These are phyloP conservation scores for Schizosaccharomyces osmophilus DNA, from an alignment of 805 yeast species.

Conservation along the genomic window DNA sequence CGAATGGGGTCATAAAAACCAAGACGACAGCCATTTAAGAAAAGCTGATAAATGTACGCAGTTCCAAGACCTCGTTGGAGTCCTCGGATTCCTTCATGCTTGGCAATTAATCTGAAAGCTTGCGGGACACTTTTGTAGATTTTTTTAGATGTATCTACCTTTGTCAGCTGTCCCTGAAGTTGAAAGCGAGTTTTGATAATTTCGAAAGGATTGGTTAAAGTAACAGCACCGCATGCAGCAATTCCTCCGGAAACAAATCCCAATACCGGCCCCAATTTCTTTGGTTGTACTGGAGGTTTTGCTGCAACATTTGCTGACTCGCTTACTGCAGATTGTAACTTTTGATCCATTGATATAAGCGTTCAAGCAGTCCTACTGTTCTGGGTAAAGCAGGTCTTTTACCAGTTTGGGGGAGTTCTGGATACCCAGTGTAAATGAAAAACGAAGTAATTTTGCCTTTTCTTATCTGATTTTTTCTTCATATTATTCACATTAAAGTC, in stretches of 20 bases:
- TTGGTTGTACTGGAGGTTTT: not conserved
- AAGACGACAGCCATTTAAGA: conserved; percentile 78
- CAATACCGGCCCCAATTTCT: not conserved
- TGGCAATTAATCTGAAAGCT: conserved; percentile 46
- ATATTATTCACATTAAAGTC: no score
- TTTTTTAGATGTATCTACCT: conserved; percentile 22
- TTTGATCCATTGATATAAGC: no score
- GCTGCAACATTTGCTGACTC: not conserved
- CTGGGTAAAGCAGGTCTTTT: no score
- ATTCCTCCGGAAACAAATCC: conserved; percentile 77
- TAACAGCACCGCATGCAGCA: conserved; percentile 96
- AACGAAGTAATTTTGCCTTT: no score
- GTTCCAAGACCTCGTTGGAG: conserved; percentile 72
- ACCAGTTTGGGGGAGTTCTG: no score
- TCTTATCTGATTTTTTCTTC: no score
- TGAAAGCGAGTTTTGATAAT: conserved; percentile 76
- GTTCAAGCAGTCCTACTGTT: no score
- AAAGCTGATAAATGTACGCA: conserved; percentile 76
- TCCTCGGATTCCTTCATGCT: conserved; percentile 68
- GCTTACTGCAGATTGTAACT: no score
- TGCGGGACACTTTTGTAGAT: conserved; percentile 69
- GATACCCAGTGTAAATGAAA: no score
- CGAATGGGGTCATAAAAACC: conserved; percentile 86
- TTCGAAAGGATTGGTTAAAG: conserved; percentile 89
- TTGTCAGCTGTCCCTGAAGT: conserved; percentile 69